Evolutionary conservation across 345 rosid species (phyloP).

Genomic region (Schrenkiella parvula): DNA sequence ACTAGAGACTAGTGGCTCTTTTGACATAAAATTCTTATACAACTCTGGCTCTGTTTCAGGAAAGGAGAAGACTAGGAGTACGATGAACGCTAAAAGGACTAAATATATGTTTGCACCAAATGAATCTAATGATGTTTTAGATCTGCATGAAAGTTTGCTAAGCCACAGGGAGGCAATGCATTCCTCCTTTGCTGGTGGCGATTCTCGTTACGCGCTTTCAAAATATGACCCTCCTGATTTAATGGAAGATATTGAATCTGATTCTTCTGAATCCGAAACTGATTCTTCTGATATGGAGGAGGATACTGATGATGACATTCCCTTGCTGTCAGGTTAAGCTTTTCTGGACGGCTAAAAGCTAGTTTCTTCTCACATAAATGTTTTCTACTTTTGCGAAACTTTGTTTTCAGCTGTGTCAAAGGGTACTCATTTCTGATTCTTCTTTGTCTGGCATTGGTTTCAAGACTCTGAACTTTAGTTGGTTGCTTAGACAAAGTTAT

Average conservation of each 20-base stretch:
- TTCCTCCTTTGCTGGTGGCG: conserved; percentile 42
- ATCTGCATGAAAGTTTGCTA: conserved; percentile 48
- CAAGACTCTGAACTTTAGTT: not conserved
- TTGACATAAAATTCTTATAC: conserved; percentile 28
- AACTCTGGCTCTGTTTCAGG: conserved; percentile 48
- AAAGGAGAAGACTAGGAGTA: conserved; percentile 43
- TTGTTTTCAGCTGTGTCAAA: not conserved
- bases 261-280: conserved; percentile 57
- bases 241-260: conserved; percentile 55
- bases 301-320: conserved; percentile 66
- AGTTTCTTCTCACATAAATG: conserved; percentile 5
- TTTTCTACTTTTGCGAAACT: not conserved
- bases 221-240: conserved; percentile 50
- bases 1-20: conserved; percentile 10
- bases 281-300: conserved; percentile 88
- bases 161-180: conserved; percentile 43
- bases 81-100: conserved; percentile 61
- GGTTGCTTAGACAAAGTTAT: not conserved
- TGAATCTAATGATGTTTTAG: conserved; percentile 46
- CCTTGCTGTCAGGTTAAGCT: conserved; percentile 58
- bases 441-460: conserved; percentile 4
- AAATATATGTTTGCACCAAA: conserved; percentile 45
- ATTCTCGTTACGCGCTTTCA: conserved; percentile 38
- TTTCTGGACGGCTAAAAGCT: conserved; percentile 8
- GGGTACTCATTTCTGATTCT: not conserved